A percentile compares a stretch with the other conserved stretches of the same genome.
phyloP scores from a whole-genome alignment of 78 protist species.

The Cavenderia fasciculata region DNA sequence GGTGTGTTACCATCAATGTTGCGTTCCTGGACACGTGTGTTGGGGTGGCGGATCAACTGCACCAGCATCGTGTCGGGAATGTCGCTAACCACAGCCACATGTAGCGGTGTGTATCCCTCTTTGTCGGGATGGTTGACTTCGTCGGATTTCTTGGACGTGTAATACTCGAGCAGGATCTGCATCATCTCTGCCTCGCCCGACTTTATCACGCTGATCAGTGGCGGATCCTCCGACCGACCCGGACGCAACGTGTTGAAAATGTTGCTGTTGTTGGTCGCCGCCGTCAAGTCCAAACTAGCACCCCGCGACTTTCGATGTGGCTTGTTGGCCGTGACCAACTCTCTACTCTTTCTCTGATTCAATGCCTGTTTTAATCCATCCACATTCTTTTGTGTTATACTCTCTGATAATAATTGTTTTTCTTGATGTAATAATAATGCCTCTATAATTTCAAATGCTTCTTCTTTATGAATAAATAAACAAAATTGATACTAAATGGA shows the following conservation, averaged over 20 bases:
- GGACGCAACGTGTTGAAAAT: neutral
- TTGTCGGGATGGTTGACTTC: constrained; percentile 47
- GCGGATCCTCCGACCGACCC: constrained; percentile 9
- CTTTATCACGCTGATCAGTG: constrained; percentile 33
- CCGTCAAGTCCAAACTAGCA: neutral
- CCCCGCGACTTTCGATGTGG: neutral
- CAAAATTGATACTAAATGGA: constrained; percentile 44
- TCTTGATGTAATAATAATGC: constrained; percentile 49
- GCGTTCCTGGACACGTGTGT: neutral
- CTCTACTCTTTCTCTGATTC: neutral
- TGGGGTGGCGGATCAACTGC: constrained; percentile 20
- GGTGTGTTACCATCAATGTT: constrained; percentile 82
- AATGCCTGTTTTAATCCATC: constrained; percentile 43
- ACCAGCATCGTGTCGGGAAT: constrained; percentile 21
- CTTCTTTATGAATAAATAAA: constrained; percentile 48
- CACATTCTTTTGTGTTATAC: constrained; percentile 21
- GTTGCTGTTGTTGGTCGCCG: neutral
- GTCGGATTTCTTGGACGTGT: constrained; percentile 22
- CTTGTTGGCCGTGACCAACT: neutral
- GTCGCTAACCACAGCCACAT: constrained; percentile 38
- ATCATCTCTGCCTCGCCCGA: constrained; percentile 44
- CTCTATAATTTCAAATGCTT: constrained; percentile 52
- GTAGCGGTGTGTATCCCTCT: constrained; percentile 69
- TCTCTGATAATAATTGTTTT: constrained; percentile 17
- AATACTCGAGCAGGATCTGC: constrained; percentile 9